Percentiles rank a stretch among this genome's conserved stretches.
Conservation (phyloP, 202 grass and related monocot genomes). For the Dendrocalamus latiflorus region DNA sequence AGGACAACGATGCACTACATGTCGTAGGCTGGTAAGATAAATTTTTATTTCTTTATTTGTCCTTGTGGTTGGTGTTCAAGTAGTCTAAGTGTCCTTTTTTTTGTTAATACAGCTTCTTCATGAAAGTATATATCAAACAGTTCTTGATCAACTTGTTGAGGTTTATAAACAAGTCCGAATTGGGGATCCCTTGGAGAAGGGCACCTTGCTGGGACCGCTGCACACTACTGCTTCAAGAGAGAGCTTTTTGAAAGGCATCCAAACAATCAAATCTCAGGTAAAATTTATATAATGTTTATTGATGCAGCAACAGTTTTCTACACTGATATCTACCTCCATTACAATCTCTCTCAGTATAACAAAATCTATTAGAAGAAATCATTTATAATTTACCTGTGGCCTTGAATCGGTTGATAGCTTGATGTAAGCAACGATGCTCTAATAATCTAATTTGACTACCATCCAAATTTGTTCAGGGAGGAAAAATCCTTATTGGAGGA, state of each 20-base stretch:
- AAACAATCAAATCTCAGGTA: conserved; percentile 84
- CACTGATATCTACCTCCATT: background rate
- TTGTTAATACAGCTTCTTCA: conserved; percentile 67
- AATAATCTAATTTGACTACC: conserved; percentile 6
- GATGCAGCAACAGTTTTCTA: background rate
- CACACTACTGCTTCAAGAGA: conserved; percentile 86
- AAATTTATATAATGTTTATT: conserved; percentile 16
- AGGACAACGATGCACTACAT: conserved; percentile 95
- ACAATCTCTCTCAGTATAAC: background rate
- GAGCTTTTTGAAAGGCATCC: conserved; percentile 75
- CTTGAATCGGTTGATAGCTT: background rate
- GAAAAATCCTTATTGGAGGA: conserved; percentile 82
- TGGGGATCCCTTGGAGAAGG: conserved; percentile 88
- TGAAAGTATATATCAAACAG: conserved; percentile 79
- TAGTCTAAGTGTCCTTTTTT: conserved; percentile 10
- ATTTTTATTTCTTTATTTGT: background rate
- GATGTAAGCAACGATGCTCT: background rate
- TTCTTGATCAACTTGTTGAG: conserved; percentile 89
- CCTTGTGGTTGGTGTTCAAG: background rate
- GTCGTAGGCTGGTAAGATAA: conserved; percentile 84
- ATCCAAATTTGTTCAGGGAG: conserved; percentile 55
- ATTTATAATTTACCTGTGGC: conserved; percentile 3
- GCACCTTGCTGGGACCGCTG: conserved; percentile 78
- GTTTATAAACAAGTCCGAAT: conserved; percentile 97
- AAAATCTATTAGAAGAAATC: background rate